phyloP scores from a whole-genome alignment of 1,284 basidiomycete species.

The Austroboletus sp. region DNA sequence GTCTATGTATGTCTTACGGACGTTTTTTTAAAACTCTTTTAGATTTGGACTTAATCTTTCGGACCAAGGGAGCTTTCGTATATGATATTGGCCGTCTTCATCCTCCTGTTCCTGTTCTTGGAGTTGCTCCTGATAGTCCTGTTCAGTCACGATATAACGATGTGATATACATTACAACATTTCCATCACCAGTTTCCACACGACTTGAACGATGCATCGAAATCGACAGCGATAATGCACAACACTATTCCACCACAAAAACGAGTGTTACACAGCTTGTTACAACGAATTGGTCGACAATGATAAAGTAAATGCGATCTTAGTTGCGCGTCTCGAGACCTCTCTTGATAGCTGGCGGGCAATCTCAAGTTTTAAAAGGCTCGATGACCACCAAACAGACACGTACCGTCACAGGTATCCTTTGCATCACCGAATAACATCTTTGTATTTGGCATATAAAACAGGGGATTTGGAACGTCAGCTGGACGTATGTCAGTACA shows the following conservation, averaged over 20 bases:
- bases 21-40: slow-evolving; percentile 18
- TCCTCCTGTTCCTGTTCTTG: slow-evolving; percentile 13
- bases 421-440: slow-evolving; percentile 88
- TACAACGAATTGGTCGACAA: slow-evolving; percentile 11
- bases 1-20: slow-evolving; percentile 17
- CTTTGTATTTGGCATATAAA: slow-evolving; percentile 80
- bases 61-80: slow-evolving; percentile 18
- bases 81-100: slow-evolving; percentile 19
- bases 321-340: slow-evolving; percentile 42
- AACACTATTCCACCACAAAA: slow-evolving; percentile 14
- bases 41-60: slow-evolving; percentile 26
- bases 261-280: not conserved
- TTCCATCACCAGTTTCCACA: slow-evolving; percentile 10
- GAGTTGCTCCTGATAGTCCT: slow-evolving; percentile 3
- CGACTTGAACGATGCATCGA: not conserved
- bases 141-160: slow-evolving; percentile 25
- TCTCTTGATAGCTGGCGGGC: slow-evolving; percentile 47
- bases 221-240: slow-evolving; percentile 10
- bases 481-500: slow-evolving; percentile 39
- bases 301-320: not conserved
- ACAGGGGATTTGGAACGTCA: slow-evolving; percentile 84
- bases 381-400: not conserved
- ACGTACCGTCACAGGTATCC: slow-evolving; percentile 72
- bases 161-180: slow-evolving; percentile 30
- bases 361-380: slow-evolving; percentile 11